Percentiles rank a stretch among this genome's conserved stretches.
Conservation (phyloP, 1,284 basidiomycete genomes). For the Somion occarium region DNA sequence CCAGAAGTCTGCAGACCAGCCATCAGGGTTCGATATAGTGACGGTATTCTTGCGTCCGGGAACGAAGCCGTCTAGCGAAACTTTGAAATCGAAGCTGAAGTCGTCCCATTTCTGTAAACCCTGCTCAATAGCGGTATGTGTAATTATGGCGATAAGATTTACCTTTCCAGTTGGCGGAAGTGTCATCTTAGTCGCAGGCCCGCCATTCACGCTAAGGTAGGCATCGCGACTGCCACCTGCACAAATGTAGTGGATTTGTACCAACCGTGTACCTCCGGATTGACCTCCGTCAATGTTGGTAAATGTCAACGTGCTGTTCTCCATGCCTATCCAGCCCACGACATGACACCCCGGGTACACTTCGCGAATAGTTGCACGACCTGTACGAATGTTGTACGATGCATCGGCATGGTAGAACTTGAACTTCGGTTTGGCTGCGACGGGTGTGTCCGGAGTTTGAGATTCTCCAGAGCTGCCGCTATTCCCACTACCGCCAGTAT, state of each 20-base stretch:
- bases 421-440: neutral
- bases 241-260: neutral
- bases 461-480: neutral
- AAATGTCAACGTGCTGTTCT: neutral
- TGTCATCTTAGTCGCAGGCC: neutral
- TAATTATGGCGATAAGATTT: neutral
- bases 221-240: neutral
- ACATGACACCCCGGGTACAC: neutral
- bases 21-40: neutral
- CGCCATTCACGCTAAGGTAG: neutral
- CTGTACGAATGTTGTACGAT: neutral
- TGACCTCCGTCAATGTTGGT: neutral
- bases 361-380: neutral
- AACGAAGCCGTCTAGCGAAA: neutral
- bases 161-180: neutral
- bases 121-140: neutral
- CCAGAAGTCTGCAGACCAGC: neutral
- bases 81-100: neutral
- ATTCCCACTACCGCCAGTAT: neutral
- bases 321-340: neutral
- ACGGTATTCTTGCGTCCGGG: neutral
- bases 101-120: neutral
- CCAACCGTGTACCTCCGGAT: neutral
- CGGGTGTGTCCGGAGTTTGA: neutral
- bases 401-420: slow-evolving; percentile 1